Base-by-base conservation (phyloP, 2,329 filamentous ascomycete genomes). In the Allantophomopsis cytisporea region DNA sequence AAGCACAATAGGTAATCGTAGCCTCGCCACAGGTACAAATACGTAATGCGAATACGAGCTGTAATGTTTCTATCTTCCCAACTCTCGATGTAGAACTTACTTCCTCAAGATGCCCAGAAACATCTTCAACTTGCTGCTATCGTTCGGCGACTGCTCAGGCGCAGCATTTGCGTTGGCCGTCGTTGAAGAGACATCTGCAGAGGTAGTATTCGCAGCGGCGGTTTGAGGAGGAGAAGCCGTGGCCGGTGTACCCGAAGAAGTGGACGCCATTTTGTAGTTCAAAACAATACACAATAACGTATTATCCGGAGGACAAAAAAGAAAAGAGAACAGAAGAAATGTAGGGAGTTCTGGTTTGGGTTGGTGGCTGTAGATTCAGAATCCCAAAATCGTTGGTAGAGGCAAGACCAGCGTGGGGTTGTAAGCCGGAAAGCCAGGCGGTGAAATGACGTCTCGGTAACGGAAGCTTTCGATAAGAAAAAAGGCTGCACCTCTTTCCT, bases 61-160 rank as follows among this genome's bases (percentile, higher is more conserved):
- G 23, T 28, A 10, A 12, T 28, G 5, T 28, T 28, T 28, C 23
- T 33, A 17, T 31, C 21, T 17, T 3, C 21, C 10, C 18, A 28
- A 39, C 2, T 33, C 31, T 13, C 16, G 7, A 34, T 6, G 5
- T 12, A 28, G 18, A 31, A 60, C 77, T 65, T 71, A 94, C 86
- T 83, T 94, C 62, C 81, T 80, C 55, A 96, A 63, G 50, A 95
- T 94, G 39, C 79, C 76, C 45, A 95, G 61, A 55, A 96, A 94
- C 1, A 85, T 93, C 62, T 78, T 83, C 54, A 96, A 67, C 69
- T 94, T 94, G 48, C 83, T 89, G 48, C 76, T 78, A 43, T 96
- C 88, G 63, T 84, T 87, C 48, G 71, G 68, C 13, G 65, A 60
- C 59, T 77, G 76, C 54, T 78, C 73, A 23, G 58, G 38, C 28